These are phyloP conservation scores for Monosporozyma aerobia DNA, from an alignment of 805 yeast species.

Conservation along the genomic window DNA sequence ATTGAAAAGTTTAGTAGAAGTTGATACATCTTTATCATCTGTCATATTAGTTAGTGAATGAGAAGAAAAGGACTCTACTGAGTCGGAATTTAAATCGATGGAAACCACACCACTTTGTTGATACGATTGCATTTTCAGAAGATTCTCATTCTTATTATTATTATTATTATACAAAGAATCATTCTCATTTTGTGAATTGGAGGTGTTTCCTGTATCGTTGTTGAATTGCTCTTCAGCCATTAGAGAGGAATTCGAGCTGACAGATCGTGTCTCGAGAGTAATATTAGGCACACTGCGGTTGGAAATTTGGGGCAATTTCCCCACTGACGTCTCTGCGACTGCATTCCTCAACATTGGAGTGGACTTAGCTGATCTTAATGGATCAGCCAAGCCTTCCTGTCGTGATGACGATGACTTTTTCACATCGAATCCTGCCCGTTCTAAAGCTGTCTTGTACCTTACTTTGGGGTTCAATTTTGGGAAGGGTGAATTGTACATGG, in stretches of 20 bases:
- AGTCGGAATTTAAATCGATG: background rate
- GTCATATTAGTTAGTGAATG: background rate
- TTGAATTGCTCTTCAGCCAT: background rate
- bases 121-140: background rate
- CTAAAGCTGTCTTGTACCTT: constrained; percentile 60
- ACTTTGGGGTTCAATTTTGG: constrained; percentile 60
- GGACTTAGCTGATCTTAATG: background rate
- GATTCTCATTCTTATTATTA: background rate
- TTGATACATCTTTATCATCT: background rate
- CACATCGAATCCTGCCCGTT: constrained; percentile 68
- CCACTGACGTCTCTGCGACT: background rate
- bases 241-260: background rate
- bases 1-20: background rate
- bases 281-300: background rate
- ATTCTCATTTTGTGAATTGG: background rate
- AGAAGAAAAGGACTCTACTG: background rate
- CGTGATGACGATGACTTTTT: background rate
- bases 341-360: background rate
- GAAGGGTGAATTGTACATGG: constrained; percentile 36
- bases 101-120: background rate
- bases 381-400: background rate
- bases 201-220: background rate
- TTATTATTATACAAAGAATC: background rate
- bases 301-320: background rate
- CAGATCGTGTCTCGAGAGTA: background rate